Base-by-base conservation (phyloP, 2,329 filamentous ascomycete genomes). In the Fusarium graminum region DNA sequence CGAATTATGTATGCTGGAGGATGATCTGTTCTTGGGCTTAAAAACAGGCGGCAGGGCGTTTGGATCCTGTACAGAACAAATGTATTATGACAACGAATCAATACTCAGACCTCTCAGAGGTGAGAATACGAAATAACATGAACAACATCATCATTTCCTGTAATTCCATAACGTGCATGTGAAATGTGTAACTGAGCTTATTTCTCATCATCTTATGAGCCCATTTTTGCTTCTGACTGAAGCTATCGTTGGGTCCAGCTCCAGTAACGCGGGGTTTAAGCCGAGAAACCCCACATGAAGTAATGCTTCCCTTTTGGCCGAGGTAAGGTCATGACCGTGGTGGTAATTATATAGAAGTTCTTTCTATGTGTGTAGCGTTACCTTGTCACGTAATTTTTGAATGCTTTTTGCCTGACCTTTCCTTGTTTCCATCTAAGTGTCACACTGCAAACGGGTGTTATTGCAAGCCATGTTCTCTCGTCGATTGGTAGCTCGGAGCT, bases 201-300 rank as follows among this genome's bases (percentile, higher is more conserved):
- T 22, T 12, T 39, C 41, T 25, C 34, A 50, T 43, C 51, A 44
- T 25, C 38, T 19, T 54, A 26, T 56, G 57, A 59, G 44, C 25
- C 43, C 58, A 54, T 52, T 40, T 58, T 63, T 59, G 53, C 52
- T 67, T 67, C 52, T 55, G 56, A 61, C 49, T 40, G 54, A 67
- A 59, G 60, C 52, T 58, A 63, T 65, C 58, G 26, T 62, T 53
- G 63, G 69, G 44, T 51, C 42, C 46, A 50, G 34, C 39, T 60
- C 52, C 51, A 45, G 42, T 28, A 67, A 64, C 69, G 71, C 71
- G 71, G 71, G 71, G 71, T 71, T 59, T 62, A 43, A 42, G 56
- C 59, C 62, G 58, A 66, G 53, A 57, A 57, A 52, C 68, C 66
- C 71, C 71, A 71, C 67, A 67, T 70, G 60, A 52, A 70, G 43